Evolutionary conservation across 192 early-diverging fungal species (phyloP).

Genomic region (Backusella psychrophila): DNA sequence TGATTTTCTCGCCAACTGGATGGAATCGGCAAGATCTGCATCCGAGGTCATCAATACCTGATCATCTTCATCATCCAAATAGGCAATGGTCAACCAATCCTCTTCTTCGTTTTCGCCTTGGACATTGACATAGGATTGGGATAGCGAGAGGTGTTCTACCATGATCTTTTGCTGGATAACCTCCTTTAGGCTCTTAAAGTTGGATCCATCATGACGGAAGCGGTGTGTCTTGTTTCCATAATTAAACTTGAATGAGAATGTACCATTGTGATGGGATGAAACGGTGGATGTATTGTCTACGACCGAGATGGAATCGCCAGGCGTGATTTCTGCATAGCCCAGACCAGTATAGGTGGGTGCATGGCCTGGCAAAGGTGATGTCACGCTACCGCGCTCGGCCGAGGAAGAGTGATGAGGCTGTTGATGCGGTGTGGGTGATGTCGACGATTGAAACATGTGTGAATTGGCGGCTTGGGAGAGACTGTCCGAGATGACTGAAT

Average conservation of each 20-base stretch:
- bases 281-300: conserved; percentile 18
- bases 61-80: conserved; percentile 90
- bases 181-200: conserved; percentile 33
- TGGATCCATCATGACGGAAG: conserved; percentile 44
- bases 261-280: conserved; percentile 27
- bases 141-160: conserved; percentile 25
- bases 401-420: background rate
- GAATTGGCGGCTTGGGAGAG: conserved; percentile 35
- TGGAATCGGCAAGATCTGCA: conserved; percentile 76
- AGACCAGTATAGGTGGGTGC: conserved; percentile 7
- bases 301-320: conserved; percentile 21
- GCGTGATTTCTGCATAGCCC: conserved; percentile 21
- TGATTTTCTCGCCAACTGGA: conserved; percentile 69
- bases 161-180: conserved; percentile 50
- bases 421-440: conserved; percentile 32
- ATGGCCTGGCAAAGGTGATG: conserved; percentile 7
- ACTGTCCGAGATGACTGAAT: conserved; percentile 37
- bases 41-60: conserved; percentile 70
- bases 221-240: conserved; percentile 63
- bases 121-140: conserved; percentile 23
- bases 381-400: background rate
- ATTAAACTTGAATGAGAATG: conserved; percentile 59
- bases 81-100: conserved; percentile 50
- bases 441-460: conserved; percentile 32
- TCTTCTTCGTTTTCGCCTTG: conserved; percentile 30